phyloP scores from a whole-genome alignment of 306 rosid species.

The Hylodesmum podocarpum region DNA sequence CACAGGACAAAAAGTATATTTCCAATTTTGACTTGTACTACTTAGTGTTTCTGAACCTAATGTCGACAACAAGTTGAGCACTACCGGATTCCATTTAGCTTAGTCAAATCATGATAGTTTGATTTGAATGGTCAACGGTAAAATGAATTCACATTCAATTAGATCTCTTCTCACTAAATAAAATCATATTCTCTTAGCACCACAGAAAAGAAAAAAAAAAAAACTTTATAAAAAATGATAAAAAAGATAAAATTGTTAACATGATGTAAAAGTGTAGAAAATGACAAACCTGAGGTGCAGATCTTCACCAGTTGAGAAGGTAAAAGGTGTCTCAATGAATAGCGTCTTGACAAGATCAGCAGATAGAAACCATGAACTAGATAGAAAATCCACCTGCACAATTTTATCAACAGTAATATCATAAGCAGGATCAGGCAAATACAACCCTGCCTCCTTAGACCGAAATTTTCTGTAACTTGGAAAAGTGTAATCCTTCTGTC shows the following conservation, averaged over 20 bases:
- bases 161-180: constrained; percentile 2
- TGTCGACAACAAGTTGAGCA: constrained; percentile 8
- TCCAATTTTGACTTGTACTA: neutral
- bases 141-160: constrained; percentile 1
- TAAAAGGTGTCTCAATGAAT: constrained; percentile 82
- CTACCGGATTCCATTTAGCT: neutral
- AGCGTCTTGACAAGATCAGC: constrained; percentile 80
- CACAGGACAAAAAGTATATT: neutral
- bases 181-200: neutral
- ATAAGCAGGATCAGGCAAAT: constrained; percentile 97
- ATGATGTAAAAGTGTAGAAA: constrained; percentile 2
- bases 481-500: constrained; percentile 88
- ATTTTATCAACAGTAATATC: constrained; percentile 79
- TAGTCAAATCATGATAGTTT: constrained; percentile 29
- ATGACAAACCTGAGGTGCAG: constrained; percentile 76
- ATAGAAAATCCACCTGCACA: constrained; percentile 96
- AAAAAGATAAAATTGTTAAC: neutral
- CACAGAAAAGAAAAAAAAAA: neutral
- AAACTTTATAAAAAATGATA: neutral
- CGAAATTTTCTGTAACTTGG: constrained; percentile 92
- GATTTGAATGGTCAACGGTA: constrained; percentile 30
- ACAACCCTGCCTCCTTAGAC: constrained; percentile 91
- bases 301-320: constrained; percentile 97
- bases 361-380: constrained; percentile 95
- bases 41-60: constrained; percentile 41